phyloP scores from a whole-genome alignment of 2,329 filamentous ascomycete species.

The Hypoxylon sp. region DNA sequence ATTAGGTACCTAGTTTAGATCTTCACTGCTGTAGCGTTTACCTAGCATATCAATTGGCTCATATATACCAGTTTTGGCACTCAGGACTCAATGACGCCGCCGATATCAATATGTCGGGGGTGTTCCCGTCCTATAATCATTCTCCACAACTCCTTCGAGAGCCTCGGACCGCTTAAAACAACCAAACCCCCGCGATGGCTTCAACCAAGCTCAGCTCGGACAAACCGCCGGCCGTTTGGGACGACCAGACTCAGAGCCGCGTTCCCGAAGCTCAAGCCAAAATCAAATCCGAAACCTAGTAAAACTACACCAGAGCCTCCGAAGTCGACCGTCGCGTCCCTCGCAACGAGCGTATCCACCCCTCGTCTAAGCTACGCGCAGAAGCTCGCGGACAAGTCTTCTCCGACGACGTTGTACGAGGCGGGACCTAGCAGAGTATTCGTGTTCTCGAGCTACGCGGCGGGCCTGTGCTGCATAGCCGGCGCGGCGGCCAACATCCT shows the following conservation, averaged over 20 bases:
- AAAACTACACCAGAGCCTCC: not conserved
- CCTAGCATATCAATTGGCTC: conserved; percentile 10
- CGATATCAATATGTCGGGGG: conserved; percentile 45
- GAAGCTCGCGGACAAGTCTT: conserved; percentile 67
- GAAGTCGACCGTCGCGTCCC: not conserved
- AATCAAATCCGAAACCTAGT: not conserved
- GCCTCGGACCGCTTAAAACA: conserved; percentile 24
- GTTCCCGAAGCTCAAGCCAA: conserved; percentile 11
- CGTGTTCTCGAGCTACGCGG: conserved; percentile 69
- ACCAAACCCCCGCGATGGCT: conserved; percentile 19
- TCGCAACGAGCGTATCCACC: conserved; percentile 32
- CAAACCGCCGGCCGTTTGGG: conserved; percentile 30
- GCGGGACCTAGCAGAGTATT: conserved; percentile 74
- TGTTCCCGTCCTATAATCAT: conserved; percentile 49
- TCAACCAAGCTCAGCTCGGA: conserved; percentile 19
- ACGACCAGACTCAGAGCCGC: conserved; percentile 15
- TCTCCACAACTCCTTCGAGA: conserved; percentile 45
- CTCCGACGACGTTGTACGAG: conserved; percentile 72
- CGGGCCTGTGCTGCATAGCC: conserved; percentile 65
- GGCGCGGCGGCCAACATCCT: conserved; percentile 66
- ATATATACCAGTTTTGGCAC: not conserved
- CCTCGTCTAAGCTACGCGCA: conserved; percentile 63
- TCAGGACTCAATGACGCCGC: conserved; percentile 40
- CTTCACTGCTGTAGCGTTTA: conserved; percentile 4
- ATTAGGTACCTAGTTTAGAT: no score